Evolutionary conservation across 805 yeast species (phyloP).

Genomic region (Candida tammaniensis): DNA sequence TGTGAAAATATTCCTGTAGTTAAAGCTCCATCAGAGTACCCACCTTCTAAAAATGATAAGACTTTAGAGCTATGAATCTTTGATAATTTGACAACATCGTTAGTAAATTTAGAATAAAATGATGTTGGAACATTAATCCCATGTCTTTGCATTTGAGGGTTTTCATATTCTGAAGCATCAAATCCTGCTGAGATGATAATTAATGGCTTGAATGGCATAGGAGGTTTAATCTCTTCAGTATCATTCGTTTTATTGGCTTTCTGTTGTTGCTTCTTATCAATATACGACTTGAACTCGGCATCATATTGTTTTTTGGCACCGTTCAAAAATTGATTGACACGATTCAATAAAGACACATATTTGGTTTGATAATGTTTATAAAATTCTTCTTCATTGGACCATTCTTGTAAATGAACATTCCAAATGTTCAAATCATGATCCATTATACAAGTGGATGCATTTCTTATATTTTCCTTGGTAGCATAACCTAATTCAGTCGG

Average conservation of each 20-base stretch:
- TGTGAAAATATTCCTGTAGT: slow-evolving; percentile 79
- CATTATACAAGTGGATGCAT: slow-evolving; percentile 75
- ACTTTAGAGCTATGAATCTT: slow-evolving; percentile 60
- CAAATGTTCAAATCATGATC: slow-evolving; percentile 78
- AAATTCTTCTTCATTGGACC: slow-evolving; percentile 63
- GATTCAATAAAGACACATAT: slow-evolving; percentile 58
- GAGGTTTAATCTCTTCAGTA: slow-evolving; percentile 27
- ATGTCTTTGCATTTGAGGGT: slow-evolving; percentile 82
- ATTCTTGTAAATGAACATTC: slow-evolving; percentile 77
- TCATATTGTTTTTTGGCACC: slow-evolving; percentile 46
- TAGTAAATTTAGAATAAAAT: slow-evolving; percentile 69
- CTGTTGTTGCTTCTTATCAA: slow-evolving; percentile 17
- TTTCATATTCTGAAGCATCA: slow-evolving; percentile 83
- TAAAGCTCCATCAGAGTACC: slow-evolving; percentile 80
- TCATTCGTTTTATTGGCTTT: slow-evolving; percentile 24
- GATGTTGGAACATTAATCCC: slow-evolving; percentile 78
- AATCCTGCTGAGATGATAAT: slow-evolving; percentile 84
- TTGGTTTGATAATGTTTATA: slow-evolving; percentile 55
- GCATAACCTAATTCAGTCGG: slow-evolving; percentile 83
- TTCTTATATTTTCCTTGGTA: slow-evolving; percentile 62
- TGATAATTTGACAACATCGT: slow-evolving; percentile 69
- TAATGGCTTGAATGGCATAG: slow-evolving; percentile 43
- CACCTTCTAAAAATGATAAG: slow-evolving; percentile 76
- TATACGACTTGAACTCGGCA: slow-evolving; percentile 26
- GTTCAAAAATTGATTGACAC: slow-evolving; percentile 65